These are phyloP conservation scores for Bonia amplexicaulis DNA, from an alignment of 176 grass and related monocot species.

Conservation along the genomic window DNA sequence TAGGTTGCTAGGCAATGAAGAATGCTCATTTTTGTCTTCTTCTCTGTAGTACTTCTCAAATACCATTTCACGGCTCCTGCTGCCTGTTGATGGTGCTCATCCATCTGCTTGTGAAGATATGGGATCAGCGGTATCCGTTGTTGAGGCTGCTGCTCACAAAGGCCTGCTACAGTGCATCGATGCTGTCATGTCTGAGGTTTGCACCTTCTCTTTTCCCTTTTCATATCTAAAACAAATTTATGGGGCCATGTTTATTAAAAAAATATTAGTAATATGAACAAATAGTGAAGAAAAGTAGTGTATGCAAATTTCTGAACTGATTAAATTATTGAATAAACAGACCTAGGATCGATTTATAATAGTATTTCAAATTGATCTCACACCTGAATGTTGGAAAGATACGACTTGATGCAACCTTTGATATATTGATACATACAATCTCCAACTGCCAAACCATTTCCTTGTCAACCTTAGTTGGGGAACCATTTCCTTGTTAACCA, in stretches of 20 bases:
- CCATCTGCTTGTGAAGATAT: slow-evolving; percentile 90
- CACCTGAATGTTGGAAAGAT: neutral
- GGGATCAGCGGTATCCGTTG: slow-evolving; percentile 85
- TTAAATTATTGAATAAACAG: neutral
- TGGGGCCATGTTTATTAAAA: neutral
- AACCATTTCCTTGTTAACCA: neutral
- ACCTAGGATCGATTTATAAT: neutral
- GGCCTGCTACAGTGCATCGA: slow-evolving; percentile 94
- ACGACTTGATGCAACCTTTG: neutral
- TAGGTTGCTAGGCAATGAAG: slow-evolving; percentile 24
- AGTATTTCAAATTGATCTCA: neutral
- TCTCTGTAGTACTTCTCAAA: slow-evolving; percentile 85
- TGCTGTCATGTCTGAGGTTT: slow-evolving; percentile 95
- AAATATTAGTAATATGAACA: neutral
- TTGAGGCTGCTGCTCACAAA: slow-evolving; percentile 93
- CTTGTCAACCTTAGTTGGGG: no score
- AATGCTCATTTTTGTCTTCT: slow-evolving; percentile 9
- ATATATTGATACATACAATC: neutral
- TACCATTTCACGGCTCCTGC: slow-evolving; percentile 83
- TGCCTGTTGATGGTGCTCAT: slow-evolving; percentile 89
- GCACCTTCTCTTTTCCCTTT: slow-evolving; percentile 9
- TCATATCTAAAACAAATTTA: neutral
- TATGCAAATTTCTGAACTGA: neutral
- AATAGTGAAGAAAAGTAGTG: slow-evolving; percentile 1
- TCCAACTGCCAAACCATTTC: neutral